Evolutionary conservation across 2,329 filamentous ascomycete species (phyloP).

Genomic region (Ophioceras dolichostomum): DNA sequence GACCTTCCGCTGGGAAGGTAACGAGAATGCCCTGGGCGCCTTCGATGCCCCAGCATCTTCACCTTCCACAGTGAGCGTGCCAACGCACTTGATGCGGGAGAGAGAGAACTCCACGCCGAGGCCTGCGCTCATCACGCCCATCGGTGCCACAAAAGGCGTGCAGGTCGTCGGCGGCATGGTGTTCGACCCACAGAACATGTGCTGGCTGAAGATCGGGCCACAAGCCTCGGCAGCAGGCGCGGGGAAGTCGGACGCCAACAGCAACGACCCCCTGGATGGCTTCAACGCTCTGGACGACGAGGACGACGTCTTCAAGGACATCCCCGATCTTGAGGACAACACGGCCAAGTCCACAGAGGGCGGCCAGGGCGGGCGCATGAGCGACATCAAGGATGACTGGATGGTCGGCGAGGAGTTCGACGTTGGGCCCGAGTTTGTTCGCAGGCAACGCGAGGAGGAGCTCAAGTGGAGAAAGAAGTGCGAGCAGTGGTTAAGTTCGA

Average conservation of each 20-base stretch:
- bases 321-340: constrained; percentile 79
- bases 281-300: constrained; percentile 70
- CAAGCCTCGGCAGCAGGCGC: constrained; percentile 20
- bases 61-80: constrained; percentile 36
- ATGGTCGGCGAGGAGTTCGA: constrained; percentile 94
- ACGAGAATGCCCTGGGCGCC: constrained; percentile 69
- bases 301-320: constrained; percentile 86
- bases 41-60: constrained; percentile 58
- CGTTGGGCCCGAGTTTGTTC: constrained; percentile 87
- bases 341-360: constrained; percentile 32
- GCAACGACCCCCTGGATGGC: constrained; percentile 46
- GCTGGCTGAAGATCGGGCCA: constrained; percentile 73
- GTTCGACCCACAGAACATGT: constrained; percentile 94
- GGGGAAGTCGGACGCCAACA: constrained; percentile 27
- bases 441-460: constrained; percentile 82
- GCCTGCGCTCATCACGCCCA: constrained; percentile 81
- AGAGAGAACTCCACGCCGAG: constrained; percentile 48
- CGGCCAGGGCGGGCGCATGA: constrained; percentile 35
- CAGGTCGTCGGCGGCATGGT: constrained; percentile 98
- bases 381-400: constrained; percentile 63
- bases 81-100: constrained; percentile 32
- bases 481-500: constrained; percentile 64
- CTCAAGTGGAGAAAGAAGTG: constrained; percentile 82
- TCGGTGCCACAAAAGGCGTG: constrained; percentile 71
- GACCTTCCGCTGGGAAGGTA: constrained; percentile 88